A percentile compares a stretch with the other conserved stretches of the same genome.
Conservation (phyloP, 345 rosid genomes). For the Eutrema yunnanense region DNA sequence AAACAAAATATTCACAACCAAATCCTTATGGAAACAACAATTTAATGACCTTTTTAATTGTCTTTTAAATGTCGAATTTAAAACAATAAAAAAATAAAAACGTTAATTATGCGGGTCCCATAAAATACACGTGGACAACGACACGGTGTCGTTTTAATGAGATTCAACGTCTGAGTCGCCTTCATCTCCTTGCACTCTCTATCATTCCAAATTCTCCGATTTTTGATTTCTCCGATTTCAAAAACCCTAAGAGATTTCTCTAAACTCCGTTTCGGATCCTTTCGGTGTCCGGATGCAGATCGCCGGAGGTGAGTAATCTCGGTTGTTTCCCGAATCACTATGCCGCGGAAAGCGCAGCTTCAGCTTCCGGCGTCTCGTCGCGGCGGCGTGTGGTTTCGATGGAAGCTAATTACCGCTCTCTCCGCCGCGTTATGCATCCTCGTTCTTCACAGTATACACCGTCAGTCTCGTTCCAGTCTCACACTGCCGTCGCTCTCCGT, state of each 20-base stretch:
- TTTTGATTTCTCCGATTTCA: neutral
- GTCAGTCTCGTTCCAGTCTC: constrained; percentile 20
- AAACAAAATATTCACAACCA: neutral
- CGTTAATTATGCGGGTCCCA: neutral
- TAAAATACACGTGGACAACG: constrained; percentile 1
- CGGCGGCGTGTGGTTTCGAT: constrained; percentile 46
- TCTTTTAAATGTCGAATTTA: neutral
- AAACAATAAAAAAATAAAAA: neutral
- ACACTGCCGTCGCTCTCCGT: constrained; percentile 23
- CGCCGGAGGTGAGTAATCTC: neutral
- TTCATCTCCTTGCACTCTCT: neutral
- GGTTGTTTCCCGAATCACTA: constrained; percentile 2
- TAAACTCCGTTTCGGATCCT: neutral
- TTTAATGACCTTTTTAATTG: neutral
- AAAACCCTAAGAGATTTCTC: neutral
- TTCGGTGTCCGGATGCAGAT: neutral
- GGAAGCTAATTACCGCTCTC: constrained; percentile 56
- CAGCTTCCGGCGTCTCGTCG: constrained; percentile 32
- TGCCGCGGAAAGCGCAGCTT: constrained; percentile 47
- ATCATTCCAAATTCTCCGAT: neutral
- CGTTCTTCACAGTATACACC: constrained; percentile 47
- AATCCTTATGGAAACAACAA: neutral
- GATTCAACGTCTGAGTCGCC: constrained; percentile 9
- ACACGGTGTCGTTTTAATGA: constrained; percentile 12
- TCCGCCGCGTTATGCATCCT: constrained; percentile 46